phyloP scores from a whole-genome alignment of 805 yeast genomes.

The Cyberlindnera saturnus region DNA sequence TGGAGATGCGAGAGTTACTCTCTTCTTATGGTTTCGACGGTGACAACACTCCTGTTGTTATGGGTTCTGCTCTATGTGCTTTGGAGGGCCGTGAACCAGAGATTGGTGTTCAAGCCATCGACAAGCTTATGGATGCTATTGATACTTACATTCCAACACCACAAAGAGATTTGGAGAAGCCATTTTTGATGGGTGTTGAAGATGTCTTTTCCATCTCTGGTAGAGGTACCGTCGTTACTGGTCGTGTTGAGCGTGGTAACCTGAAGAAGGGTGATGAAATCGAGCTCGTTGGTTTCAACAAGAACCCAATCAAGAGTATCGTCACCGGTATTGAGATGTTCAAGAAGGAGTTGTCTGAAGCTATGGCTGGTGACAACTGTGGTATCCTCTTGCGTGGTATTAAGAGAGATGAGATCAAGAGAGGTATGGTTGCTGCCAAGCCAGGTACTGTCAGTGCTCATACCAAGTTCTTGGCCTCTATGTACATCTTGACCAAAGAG shows the following conservation, averaged over 20 bases:
- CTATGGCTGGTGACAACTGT: conserved; percentile 99
- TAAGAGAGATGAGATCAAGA: conserved; percentile 91
- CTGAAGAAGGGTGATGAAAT: conserved; percentile 98
- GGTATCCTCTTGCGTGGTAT: conserved; percentile 97
- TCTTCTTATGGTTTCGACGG: conserved; percentile 93
- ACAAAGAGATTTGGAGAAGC: conserved; percentile 88
- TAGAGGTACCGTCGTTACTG: conserved; percentile 99
- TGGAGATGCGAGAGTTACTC: conserved; percentile 99
- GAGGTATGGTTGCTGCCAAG: conserved; percentile 97
- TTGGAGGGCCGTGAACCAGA: conserved; percentile 83
- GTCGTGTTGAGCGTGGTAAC: conserved; percentile 98
- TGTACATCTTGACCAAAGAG: conserved; percentile 88
- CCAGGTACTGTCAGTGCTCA: conserved; percentile 90
- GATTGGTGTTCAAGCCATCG: conserved; percentile 83
- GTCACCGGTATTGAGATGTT: conserved; percentile 99
- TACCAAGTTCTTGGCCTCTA: conserved; percentile 88
- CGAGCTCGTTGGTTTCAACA: conserved; percentile 91
- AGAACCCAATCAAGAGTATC: conserved; percentile 82
- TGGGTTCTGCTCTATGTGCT: conserved; percentile 99
- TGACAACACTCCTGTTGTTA: conserved; percentile 93
- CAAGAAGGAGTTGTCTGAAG: conserved; percentile 96
- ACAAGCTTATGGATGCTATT: conserved; percentile 81
- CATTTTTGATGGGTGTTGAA: conserved; percentile 96
- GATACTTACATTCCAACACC: conserved; percentile 97
- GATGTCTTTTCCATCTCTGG: conserved; percentile 97